Conservation (phyloP, 108 stramenopile species). For the Nitzschia palea region DNA sequence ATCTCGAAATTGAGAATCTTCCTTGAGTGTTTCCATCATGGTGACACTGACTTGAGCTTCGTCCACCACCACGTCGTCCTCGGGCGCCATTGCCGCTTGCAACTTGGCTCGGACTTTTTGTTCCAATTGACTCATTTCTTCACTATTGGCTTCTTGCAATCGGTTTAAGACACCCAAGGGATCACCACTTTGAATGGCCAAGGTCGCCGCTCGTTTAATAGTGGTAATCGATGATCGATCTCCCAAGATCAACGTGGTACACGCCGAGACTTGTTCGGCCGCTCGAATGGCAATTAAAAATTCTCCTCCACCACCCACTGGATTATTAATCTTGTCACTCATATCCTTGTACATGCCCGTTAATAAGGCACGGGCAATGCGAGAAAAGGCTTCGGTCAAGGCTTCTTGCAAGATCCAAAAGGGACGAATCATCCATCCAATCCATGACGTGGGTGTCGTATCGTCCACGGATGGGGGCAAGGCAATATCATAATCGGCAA, state of each 20-base stretch:
- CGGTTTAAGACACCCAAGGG: conserved; percentile 12
- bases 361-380: conserved; percentile 20
- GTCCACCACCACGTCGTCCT: conserved; percentile 14
- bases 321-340: conserved; percentile 16
- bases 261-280: conserved; percentile 7
- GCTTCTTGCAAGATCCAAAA: conserved; percentile 1
- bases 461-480: too few relatives aligned
- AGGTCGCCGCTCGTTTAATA: conserved; percentile 30
- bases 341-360: conserved; percentile 42
- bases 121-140: conserved; percentile 34
- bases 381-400: conserved; percentile 17
- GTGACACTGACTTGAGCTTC: conserved; percentile 19
- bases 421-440: neutral
- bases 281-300: conserved; percentile 32
- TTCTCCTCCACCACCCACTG: conserved; percentile 32
- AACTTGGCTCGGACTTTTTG: conserved; percentile 5
- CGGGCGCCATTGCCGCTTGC: neutral
- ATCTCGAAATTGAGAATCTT: conserved; percentile 27
- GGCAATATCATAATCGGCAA: conserved; percentile 27
- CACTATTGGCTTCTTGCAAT: conserved; percentile 9
- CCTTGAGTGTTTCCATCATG: conserved; percentile 38
- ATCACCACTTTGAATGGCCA: conserved; percentile 32
- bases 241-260: conserved; percentile 28
- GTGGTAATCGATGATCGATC: conserved; percentile 32
- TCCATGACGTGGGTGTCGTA: too few relatives aligned